These are phyloP conservation scores for Tolypocladium sp. DNA, from an alignment of 2,329 filamentous ascomycete species.

Conservation along the genomic window DNA sequence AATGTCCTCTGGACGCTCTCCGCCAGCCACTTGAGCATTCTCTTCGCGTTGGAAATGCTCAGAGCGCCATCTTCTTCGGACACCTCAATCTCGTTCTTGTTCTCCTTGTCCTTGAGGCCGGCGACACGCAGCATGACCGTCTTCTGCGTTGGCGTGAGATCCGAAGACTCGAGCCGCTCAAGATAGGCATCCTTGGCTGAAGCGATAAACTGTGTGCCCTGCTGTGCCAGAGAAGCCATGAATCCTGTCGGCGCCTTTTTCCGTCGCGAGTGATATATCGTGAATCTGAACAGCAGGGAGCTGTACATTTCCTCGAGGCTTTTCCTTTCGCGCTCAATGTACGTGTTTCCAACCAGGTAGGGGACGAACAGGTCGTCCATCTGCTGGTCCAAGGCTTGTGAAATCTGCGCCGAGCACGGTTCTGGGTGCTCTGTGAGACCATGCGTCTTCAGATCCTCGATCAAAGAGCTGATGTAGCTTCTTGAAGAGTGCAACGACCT, in stretches of 20 bases:
- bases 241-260: constrained; percentile 88
- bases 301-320: constrained; percentile 76
- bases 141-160: constrained; percentile 81
- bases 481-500: constrained; percentile 84
- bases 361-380: constrained; percentile 70
- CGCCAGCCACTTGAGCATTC: constrained; percentile 96
- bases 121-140: constrained; percentile 84
- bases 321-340: constrained; percentile 60
- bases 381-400: constrained; percentile 64
- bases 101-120: constrained; percentile 66
- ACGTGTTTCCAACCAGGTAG: constrained; percentile 59
- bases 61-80: constrained; percentile 81
- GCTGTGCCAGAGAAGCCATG: constrained; percentile 83
- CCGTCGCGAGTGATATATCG: constrained; percentile 80
- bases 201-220: constrained; percentile 79
- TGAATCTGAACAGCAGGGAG: constrained; percentile 91
- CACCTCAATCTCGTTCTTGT: constrained; percentile 82
- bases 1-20: constrained; percentile 87
- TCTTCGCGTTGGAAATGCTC: constrained; percentile 80
- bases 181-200: constrained; percentile 88
- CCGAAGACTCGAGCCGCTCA: constrained; percentile 78
- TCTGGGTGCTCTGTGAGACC: constrained; percentile 94
- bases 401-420: constrained; percentile 75
- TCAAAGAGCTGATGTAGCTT: constrained; percentile 75
- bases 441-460: constrained; percentile 90